Percentiles rank a stretch among this genome's conserved stretches.
Evolutionary conservation across 2,329 filamentous ascomycete species (phyloP).

Genomic region (Sporothrix protearum): DNA sequence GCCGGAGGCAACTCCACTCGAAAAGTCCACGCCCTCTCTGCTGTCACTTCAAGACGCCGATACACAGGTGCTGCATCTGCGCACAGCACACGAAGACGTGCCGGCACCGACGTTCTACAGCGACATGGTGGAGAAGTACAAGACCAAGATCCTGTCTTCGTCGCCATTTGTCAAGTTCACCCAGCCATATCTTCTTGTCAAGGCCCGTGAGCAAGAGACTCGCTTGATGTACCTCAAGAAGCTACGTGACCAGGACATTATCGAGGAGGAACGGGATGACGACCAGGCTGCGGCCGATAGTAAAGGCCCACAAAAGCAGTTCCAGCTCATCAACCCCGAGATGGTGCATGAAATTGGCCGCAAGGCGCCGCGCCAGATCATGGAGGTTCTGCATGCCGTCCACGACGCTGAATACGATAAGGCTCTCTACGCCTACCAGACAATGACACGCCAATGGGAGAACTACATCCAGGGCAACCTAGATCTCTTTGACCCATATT

Average conservation of each 20-base stretch:
- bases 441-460: constrained; percentile 94
- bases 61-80: constrained; percentile 44
- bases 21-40: constrained; percentile 23
- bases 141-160: constrained; percentile 88
- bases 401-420: constrained; percentile 97
- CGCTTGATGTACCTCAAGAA: constrained; percentile 76
- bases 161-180: constrained; percentile 96
- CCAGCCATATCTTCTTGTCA: constrained; percentile 88
- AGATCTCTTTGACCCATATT: constrained; percentile 89
- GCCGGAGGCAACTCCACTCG: constrained; percentile 21
- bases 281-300: constrained; percentile 58
- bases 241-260: constrained; percentile 70
- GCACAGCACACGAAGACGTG: constrained; percentile 68
- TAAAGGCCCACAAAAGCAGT: constrained; percentile 64
- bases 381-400: constrained; percentile 89
- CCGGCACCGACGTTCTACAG: constrained; percentile 91
- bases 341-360: constrained; percentile 87
- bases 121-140: constrained; percentile 88
- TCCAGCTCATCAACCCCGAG: constrained; percentile 87
- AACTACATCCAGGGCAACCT: constrained; percentile 84
- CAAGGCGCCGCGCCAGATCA: constrained; percentile 77
- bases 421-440: constrained; percentile 87
- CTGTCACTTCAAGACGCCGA: constrained; percentile 43
- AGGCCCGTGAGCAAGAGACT: constrained; percentile 84
- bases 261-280: constrained; percentile 50